A percentile compares a stretch with the other conserved stretches of the same genome.
These are phyloP conservation scores for Eudorina sp. DNA, from an alignment of 139 green algal genomes.

Conservation along the genomic window DNA sequence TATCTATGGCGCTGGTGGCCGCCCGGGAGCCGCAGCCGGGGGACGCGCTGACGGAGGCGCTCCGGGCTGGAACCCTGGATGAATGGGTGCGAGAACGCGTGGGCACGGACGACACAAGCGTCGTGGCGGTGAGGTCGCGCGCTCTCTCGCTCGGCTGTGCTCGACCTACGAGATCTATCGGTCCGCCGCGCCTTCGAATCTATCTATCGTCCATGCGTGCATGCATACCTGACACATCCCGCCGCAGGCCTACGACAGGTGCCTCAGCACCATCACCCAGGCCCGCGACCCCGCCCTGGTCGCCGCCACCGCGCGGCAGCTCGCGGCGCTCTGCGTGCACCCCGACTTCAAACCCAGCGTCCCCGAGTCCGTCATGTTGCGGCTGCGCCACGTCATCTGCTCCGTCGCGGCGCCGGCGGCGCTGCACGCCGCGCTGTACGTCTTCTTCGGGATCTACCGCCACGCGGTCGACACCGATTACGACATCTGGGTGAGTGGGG, in stretches of 20 bases:
- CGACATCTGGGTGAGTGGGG: no score
- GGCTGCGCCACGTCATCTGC: not conserved
- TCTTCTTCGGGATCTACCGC: no score
- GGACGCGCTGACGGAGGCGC: not conserved
- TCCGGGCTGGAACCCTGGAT: not conserved
- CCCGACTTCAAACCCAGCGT: not conserved
- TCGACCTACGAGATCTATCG: no score
- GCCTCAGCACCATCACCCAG: not conserved
- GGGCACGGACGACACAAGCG: not conserved
- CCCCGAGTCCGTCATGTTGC: not conserved
- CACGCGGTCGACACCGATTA: no score
- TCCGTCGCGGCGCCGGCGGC: not conserved
- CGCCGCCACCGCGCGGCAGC: not conserved
- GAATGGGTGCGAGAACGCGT: not conserved
- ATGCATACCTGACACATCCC: no score
- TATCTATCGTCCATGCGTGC: no score
- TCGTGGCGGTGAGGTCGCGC: no score
- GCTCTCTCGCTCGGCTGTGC: no score
- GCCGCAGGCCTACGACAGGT: not conserved
- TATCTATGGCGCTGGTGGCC: not conserved
- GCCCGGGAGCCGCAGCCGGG: no score
- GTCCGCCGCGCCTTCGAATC: no score
- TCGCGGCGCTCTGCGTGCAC: not conserved
- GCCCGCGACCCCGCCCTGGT: not conserved
- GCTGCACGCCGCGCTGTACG: not conserved